A percentile compares a stretch with the other conserved stretches of the same genome.
These are phyloP conservation scores for Ceratocystis variospora DNA, from an alignment of 2,329 filamentous ascomycete genomes.

Conservation along the genomic window DNA sequence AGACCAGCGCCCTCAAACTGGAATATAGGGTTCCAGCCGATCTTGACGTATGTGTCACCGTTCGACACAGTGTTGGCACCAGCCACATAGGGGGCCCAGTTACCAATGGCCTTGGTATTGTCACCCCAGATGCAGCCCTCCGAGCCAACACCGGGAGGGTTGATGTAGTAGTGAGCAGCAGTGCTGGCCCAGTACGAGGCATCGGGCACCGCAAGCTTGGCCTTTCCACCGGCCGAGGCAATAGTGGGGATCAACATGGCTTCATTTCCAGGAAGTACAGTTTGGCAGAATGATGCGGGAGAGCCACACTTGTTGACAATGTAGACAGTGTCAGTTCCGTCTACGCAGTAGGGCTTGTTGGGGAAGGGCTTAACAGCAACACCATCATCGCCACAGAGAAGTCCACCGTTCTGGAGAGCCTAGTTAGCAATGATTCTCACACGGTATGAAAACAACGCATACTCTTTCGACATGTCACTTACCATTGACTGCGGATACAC, in stretches of 20 bases:
- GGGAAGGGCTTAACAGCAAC: conserved; percentile 56
- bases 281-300: conserved; percentile 61
- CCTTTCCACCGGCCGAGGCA: conserved; percentile 39
- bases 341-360: conserved; percentile 52
- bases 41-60: conserved; percentile 59
- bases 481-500: conserved; percentile 60
- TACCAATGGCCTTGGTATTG: conserved; percentile 47
- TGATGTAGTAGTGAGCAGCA: conserved; percentile 69
- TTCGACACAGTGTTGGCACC: conserved; percentile 54
- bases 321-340: conserved; percentile 50
- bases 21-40: conserved; percentile 68
- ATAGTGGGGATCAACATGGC: conserved; percentile 72
- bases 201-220: conserved; percentile 52
- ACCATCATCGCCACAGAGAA: conserved; percentile 56
- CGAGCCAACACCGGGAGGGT: conserved; percentile 51
- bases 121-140: conserved; percentile 62
- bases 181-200: conserved; percentile 57
- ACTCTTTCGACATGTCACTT: conserved; percentile 25
- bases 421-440: conserved; percentile 2
- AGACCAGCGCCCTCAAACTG: conserved; percentile 46
- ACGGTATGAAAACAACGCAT: conserved; percentile 7
- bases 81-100: conserved; percentile 65
- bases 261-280: conserved; percentile 64
- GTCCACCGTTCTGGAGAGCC: conserved; percentile 48
- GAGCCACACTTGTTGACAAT: conserved; percentile 52